These are phyloP conservation scores for Oryza meridionalis DNA, from an alignment of 176 grass and related monocot genomes.

Conservation along the genomic window DNA sequence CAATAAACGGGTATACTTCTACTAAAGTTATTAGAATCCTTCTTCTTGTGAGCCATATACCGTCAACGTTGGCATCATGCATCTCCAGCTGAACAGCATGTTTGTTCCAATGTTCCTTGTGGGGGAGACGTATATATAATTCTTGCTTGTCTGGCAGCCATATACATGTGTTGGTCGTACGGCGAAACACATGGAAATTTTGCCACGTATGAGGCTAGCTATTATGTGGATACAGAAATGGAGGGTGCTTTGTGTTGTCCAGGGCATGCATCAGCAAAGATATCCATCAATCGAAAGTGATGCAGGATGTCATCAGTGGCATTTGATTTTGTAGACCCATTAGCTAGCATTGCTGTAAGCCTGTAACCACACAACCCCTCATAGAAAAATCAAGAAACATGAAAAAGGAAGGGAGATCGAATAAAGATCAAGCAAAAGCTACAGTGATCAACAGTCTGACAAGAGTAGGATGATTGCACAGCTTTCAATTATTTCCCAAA, in stretches of 20 bases:
- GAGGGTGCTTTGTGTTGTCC: neutral
- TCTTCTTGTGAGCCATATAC: neutral
- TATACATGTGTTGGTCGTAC: neutral
- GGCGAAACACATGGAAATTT: neutral
- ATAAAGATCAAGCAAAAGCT: conserved; percentile 9
- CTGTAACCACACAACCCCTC: neutral
- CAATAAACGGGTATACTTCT: too few species aligned
- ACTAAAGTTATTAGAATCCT: too few species aligned
- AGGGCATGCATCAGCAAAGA: neutral
- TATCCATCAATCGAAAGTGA: neutral
- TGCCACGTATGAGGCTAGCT: neutral
- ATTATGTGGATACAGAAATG: neutral
- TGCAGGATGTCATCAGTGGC: neutral
- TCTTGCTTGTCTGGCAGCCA: neutral
- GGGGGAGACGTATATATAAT: neutral
- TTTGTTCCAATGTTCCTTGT: neutral
- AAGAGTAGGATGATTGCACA: conserved; percentile 27
- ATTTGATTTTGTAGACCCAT: neutral
- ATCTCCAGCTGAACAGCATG: neutral
- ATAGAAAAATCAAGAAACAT: neutral
- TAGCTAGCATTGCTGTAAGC: neutral
- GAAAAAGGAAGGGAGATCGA: neutral
- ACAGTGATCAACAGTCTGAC: conserved; percentile 13
- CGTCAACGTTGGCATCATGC: neutral
- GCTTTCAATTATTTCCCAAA: conserved; percentile 6